Evolutionary conservation across 495 filamentous ascomycete genomes (phyloP).

Genomic region (Penicillium fimorum): DNA sequence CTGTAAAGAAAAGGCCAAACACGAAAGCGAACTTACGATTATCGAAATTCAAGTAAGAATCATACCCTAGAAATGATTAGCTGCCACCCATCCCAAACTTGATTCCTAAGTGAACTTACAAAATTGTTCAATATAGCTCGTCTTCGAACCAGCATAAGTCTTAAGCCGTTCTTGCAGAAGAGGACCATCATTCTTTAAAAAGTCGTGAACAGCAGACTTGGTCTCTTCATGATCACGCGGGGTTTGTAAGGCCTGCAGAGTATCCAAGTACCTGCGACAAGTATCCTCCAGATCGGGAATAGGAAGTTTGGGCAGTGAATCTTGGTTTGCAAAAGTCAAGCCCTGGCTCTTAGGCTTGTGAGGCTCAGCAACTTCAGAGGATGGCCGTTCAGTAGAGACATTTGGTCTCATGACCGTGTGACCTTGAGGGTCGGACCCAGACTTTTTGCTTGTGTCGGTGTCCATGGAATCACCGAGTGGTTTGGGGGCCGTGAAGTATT

Average conservation of each 20-base stretch:
- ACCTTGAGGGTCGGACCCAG: constrained; percentile 42
- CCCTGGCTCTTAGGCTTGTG: constrained; percentile 31
- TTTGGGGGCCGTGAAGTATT: constrained; percentile 63
- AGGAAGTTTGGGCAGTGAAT: constrained; percentile 84
- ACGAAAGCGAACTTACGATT: constrained; percentile 58
- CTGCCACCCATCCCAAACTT: background rate
- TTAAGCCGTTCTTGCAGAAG: constrained; percentile 84
- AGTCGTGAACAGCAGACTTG: constrained; percentile 76
- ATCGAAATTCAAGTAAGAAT: constrained; percentile 97
- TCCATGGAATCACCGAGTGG: constrained; percentile 54
- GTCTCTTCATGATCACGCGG: constrained; percentile 82
- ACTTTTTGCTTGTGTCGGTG: constrained; percentile 7
- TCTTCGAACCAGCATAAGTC: constrained; percentile 88
- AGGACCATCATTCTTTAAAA: constrained; percentile 79
- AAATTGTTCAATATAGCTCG: constrained; percentile 98
- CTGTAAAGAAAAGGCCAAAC: background rate
- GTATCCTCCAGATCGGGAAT: constrained; percentile 88
- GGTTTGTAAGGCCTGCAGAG: constrained; percentile 79
- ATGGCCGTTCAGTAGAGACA: constrained; percentile 17
- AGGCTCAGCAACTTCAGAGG: constrained; percentile 13
- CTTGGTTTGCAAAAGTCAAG: constrained; percentile 86
- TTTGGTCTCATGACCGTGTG: constrained; percentile 29
- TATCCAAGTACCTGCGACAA: constrained; percentile 74
- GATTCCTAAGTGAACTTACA: constrained; percentile 58
- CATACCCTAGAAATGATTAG: constrained; percentile 70